Conservation (phyloP, 305 asterid genomes). For the Ajuga reptans region DNA sequence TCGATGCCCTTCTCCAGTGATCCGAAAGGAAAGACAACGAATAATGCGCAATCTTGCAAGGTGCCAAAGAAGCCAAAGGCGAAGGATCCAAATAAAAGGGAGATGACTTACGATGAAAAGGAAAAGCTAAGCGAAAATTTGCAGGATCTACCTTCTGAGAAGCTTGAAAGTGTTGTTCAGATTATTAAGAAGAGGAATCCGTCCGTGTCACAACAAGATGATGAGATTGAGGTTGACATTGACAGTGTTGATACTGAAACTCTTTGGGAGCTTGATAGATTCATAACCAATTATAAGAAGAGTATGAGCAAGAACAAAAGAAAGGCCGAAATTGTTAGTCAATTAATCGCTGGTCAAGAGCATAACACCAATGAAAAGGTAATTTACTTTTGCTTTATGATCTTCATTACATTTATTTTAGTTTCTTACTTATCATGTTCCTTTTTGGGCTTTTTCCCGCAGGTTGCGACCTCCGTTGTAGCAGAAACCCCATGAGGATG, state of each 20-base stretch:
- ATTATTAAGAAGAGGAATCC: conserved; percentile 63
- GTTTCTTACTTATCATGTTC: conserved; percentile 1
- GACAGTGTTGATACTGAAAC: conserved; percentile 74
- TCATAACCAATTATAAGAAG: conserved; percentile 65
- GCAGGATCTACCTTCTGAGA: conserved; percentile 59
- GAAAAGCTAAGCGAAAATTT: conserved; percentile 61
- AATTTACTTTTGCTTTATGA: conserved; percentile 14
- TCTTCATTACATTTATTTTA: background rate
- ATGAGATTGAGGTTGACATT: conserved; percentile 77
- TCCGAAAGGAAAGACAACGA: conserved; percentile 30
- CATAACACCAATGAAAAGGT: conserved; percentile 31
- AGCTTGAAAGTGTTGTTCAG: conserved; percentile 61
- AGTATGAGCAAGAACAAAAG: conserved; percentile 62
- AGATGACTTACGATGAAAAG: conserved; percentile 75
- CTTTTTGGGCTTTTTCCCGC: conserved; percentile 13
- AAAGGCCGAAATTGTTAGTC: conserved; percentile 54
- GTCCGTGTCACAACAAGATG: conserved; percentile 54
- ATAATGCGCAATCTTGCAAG: conserved; percentile 35
- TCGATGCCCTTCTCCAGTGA: conserved; percentile 27
- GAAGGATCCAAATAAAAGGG: conserved; percentile 61
- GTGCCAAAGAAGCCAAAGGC: conserved; percentile 69
- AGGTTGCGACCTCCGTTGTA: conserved; percentile 35
- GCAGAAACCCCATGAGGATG: conserved; percentile 37
- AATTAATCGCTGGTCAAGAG: conserved; percentile 27
- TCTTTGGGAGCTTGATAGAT: conserved; percentile 78